Evolutionary conservation across 306 rosid species (phyloP).

Genomic region (Cyamopsis tetragonoloba): DNA sequence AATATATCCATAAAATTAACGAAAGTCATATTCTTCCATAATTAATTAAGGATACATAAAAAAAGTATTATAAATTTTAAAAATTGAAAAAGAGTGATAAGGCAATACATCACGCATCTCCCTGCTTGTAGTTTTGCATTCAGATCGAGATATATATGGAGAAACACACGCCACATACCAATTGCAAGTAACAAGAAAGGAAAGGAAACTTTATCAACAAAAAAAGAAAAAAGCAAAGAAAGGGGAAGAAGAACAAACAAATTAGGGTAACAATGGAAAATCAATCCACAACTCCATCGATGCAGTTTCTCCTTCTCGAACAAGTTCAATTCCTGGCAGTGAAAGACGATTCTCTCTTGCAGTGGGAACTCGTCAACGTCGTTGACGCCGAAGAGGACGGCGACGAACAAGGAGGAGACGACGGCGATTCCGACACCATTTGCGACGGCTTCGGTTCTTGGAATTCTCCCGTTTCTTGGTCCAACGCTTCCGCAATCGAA

Average conservation of each 20-base stretch:
- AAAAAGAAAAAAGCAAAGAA: background rate
- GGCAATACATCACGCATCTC: too few relatives aligned
- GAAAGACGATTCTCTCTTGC: conserved; percentile 39
- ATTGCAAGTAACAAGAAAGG: background rate
- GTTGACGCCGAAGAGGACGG: conserved; percentile 25
- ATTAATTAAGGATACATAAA: too few relatives aligned
- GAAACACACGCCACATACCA: too few relatives aligned
- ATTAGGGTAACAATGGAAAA: conserved; percentile 34
- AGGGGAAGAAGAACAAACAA: background rate
- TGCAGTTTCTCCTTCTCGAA: conserved; percentile 38
- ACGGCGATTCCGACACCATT: too few relatives aligned
- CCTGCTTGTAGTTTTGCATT: too few relatives aligned
- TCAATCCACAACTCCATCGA: conserved; percentile 29
- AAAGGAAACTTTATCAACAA: too few relatives aligned
- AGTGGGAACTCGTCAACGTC: conserved; percentile 49
- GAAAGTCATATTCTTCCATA: too few relatives aligned
- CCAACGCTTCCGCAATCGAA: conserved; percentile 11
- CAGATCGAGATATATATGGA: too few relatives aligned
- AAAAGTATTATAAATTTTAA: too few relatives aligned
- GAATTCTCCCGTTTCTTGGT: conserved; percentile 29
- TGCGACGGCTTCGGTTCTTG: conserved; percentile 10
- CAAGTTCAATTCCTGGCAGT: conserved; percentile 45
- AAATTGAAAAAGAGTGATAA: too few relatives aligned
- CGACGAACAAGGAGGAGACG: background rate
- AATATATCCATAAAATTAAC: too few relatives aligned